Percentiles rank a stretch among this genome's conserved stretches.
phyloP scores from a whole-genome alignment of 2,329 filamentous ascomycete genomes.

The Penicillium psychrosexuale region DNA sequence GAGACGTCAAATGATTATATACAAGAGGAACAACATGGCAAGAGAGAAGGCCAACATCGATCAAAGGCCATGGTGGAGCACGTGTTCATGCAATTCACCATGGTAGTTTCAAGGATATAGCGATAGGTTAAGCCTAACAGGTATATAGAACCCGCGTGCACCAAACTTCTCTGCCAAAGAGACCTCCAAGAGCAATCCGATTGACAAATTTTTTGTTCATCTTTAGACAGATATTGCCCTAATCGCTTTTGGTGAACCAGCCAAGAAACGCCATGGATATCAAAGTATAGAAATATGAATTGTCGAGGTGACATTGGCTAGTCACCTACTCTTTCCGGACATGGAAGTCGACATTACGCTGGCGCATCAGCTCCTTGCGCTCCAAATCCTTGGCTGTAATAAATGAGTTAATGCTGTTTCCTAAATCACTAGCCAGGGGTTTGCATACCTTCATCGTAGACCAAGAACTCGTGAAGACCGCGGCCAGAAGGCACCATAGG shows the following conservation, averaged over 20 bases:
- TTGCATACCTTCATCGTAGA: slow-evolving; percentile 71
- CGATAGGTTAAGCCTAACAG: not conserved
- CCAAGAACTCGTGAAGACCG: slow-evolving; percentile 87
- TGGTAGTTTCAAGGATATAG: not conserved
- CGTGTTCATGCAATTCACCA: not conserved
- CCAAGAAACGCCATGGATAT: slow-evolving; percentile 45
- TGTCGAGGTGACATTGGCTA: slow-evolving; percentile 21
- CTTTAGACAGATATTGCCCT: slow-evolving; percentile 18
- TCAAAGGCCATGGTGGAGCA: not conserved
- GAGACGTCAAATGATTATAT: slow-evolving; percentile 10
- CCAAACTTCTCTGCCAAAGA: slow-evolving; percentile 3
- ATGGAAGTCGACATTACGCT: slow-evolving; percentile 48
- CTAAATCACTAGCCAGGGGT: slow-evolving; percentile 3
- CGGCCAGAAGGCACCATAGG: slow-evolving; percentile 93
- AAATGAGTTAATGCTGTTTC: slow-evolving; percentile 9
- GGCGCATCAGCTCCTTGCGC: slow-evolving; percentile 64
- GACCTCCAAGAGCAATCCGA: slow-evolving; percentile 8
- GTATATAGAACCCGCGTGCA: not conserved
- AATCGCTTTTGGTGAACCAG: slow-evolving; percentile 37
- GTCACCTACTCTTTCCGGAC: slow-evolving; percentile 20
- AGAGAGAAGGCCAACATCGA: not conserved
- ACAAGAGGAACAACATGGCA: slow-evolving; percentile 8
- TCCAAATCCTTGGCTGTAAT: slow-evolving; percentile 63
- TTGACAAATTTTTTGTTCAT: slow-evolving; percentile 9
- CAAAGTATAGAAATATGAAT: slow-evolving; percentile 31